phyloP scores from a whole-genome alignment of 306 rosid genomes.

The Vigna trinervia region DNA sequence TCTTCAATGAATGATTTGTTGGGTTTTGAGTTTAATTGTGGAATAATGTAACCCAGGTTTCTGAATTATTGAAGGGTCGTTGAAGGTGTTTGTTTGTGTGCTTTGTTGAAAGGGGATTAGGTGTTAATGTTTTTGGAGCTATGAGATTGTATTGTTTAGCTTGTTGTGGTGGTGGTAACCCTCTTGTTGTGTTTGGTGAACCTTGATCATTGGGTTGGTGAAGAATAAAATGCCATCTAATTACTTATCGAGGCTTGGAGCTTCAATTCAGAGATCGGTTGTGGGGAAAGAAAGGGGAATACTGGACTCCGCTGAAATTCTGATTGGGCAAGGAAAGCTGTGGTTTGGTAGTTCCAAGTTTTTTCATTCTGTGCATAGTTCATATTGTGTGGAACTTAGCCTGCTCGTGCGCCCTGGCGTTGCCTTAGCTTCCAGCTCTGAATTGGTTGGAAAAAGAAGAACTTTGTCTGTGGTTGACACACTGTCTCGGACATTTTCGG shows the following conservation, averaged over 20 bases:
- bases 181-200: slow-evolving; percentile 44
- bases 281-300: slow-evolving; percentile 63
- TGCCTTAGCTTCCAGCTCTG: slow-evolving; percentile 60
- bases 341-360: slow-evolving; percentile 61
- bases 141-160: slow-evolving; percentile 63
- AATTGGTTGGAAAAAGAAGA: slow-evolving; percentile 55
- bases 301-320: slow-evolving; percentile 56
- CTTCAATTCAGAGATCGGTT: slow-evolving; percentile 56
- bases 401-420: slow-evolving; percentile 49
- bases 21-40: not conserved
- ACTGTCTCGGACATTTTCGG: slow-evolving; percentile 69
- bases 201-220: slow-evolving; percentile 46
- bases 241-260: slow-evolving; percentile 62
- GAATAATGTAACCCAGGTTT: slow-evolving; percentile 46
- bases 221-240: slow-evolving; percentile 73
- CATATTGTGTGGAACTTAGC: slow-evolving; percentile 51
- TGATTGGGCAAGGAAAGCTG: slow-evolving; percentile 70
- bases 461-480: slow-evolving; percentile 74
- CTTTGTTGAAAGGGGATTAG: slow-evolving; percentile 24
- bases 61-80: slow-evolving; percentile 31
- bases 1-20: not conserved
- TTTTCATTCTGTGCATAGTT: slow-evolving; percentile 55
- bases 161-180: slow-evolving; percentile 44
- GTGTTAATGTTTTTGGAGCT: slow-evolving; percentile 57
- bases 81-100: slow-evolving; percentile 24